Percentiles rank a stretch among this genome's conserved stretches.
Evolutionary conservation across 169 alveolate genomes (phyloP).

Genomic region (Plasmodium knowlesi): DNA sequence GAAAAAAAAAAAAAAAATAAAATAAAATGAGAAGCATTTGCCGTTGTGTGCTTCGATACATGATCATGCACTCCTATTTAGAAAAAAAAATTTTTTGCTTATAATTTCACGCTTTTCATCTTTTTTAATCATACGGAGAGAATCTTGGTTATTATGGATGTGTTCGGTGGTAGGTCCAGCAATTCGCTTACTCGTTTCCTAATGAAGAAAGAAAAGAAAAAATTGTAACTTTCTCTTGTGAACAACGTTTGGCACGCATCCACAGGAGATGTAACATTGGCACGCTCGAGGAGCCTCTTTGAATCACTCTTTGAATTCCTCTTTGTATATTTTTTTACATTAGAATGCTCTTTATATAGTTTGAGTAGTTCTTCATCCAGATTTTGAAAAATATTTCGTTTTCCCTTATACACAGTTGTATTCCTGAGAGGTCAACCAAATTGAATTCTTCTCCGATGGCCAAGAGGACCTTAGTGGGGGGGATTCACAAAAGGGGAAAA

Average conservation of each 20-base stretch:
- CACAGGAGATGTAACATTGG: neutral
- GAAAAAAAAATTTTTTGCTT: neutral
- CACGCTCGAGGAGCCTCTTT: neutral
- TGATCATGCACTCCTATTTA: neutral
- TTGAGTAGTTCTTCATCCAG: slow-evolving; percentile 70
- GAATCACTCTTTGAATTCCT: neutral
- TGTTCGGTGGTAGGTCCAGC: slow-evolving; percentile 30
- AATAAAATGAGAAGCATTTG: neutral
- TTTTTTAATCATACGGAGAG: slow-evolving; percentile 41
- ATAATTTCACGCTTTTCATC: neutral
- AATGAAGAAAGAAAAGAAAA: neutral
- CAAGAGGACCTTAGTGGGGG: slow-evolving; percentile 26
- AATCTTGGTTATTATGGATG: slow-evolving; percentile 38
- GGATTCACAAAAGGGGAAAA: neutral
- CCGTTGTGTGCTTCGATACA: neutral
- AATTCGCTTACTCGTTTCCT: slow-evolving; percentile 55
- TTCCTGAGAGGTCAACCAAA: slow-evolving; percentile 45
- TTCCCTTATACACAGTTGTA: slow-evolving; percentile 69
- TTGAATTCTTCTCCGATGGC: slow-evolving; percentile 72
- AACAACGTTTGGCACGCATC: neutral
- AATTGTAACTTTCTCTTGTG: neutral
- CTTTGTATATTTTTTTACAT: slow-evolving; percentile 8
- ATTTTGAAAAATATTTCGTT: slow-evolving; percentile 69
- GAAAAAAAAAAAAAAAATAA: neutral
- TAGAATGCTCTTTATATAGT: slow-evolving; percentile 38